Conservation (phyloP, 1,284 basidiomycete genomes). For the Rhodotorula sp. region DNA sequence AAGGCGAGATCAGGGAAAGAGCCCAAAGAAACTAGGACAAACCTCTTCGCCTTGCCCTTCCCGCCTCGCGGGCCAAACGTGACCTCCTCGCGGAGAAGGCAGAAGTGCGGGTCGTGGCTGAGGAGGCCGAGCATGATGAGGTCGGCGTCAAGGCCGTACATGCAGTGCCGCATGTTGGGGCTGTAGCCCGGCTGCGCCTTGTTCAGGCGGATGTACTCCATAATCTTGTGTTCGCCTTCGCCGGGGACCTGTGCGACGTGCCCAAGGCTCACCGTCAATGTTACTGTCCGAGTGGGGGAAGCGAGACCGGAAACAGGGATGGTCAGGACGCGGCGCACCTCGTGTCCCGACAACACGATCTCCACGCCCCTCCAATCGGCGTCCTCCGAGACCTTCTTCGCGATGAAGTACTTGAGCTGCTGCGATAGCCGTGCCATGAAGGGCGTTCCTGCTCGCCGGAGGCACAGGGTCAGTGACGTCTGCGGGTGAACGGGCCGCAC, state of each 20-base stretch:
- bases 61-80: constrained; percentile 84
- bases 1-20: background rate
- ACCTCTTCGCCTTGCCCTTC: constrained; percentile 68
- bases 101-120: constrained; percentile 98
- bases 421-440: constrained; percentile 92
- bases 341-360: constrained; percentile 96
- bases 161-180: constrained; percentile 90
- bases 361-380: constrained; percentile 89
- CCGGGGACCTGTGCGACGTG: constrained; percentile 65
- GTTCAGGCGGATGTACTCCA: constrained; percentile 95
- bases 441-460: constrained; percentile 68
- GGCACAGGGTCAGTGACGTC: constrained; percentile 5
- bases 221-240: constrained; percentile 99
- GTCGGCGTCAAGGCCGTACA: constrained; percentile 98
- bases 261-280: background rate
- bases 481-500: no score
- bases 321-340: constrained; percentile 58
- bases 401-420: constrained; percentile 93
- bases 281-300: background rate
- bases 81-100: constrained; percentile 94
- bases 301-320: no score
- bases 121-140: constrained; percentile 96
- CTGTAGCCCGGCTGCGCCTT: constrained; percentile 95
- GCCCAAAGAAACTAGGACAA: constrained; percentile 44
- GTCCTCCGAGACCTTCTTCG: constrained; percentile 95